phyloP scores from a whole-genome alignment of 768 basidiomycete genomes.

The Lentinus tigrinus region DNA sequence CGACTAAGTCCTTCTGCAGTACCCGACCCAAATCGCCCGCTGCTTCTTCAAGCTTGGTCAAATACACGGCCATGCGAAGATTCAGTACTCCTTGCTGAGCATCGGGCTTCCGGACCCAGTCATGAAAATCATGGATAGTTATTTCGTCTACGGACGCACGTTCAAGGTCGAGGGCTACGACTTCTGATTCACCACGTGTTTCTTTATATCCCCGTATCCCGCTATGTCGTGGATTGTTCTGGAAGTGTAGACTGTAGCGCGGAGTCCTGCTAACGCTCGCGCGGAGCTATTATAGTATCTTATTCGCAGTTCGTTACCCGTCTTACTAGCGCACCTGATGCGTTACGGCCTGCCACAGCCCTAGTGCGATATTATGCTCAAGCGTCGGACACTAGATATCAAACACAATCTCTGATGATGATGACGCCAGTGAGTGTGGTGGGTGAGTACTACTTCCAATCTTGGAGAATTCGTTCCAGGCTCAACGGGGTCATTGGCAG shows the following conservation, averaged over 20 bases:
- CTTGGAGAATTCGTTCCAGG: too few relatives aligned
- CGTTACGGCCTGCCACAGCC: too few relatives aligned
- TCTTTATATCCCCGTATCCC: neutral
- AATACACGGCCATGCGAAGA: constrained; percentile 91
- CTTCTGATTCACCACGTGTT: constrained; percentile 41
- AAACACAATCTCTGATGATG: too few relatives aligned
- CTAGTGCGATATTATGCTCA: too few relatives aligned
- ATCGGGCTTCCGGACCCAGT: constrained; percentile 92
- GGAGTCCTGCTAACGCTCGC: too few relatives aligned
- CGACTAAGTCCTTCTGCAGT: constrained; percentile 42
- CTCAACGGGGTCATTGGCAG: too few relatives aligned
- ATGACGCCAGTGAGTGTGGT: too few relatives aligned
- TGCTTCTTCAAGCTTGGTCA: constrained; percentile 92
- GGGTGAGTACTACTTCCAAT: too few relatives aligned
- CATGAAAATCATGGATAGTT: constrained; percentile 90
- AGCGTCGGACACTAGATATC: too few relatives aligned
- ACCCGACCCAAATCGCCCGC: constrained; percentile 87
- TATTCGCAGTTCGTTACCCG: neutral
- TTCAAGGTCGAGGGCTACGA: constrained; percentile 90
- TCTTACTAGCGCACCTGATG: too few relatives aligned
- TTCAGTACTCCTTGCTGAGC: constrained; percentile 87
- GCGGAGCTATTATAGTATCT: neutral
- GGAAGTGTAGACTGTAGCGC: constrained; percentile 10
- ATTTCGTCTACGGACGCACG: constrained; percentile 80
- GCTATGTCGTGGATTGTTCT: neutral